phyloP scores from a whole-genome alignment of 2,329 filamentous ascomycete species.

The Xylariaceae sp. region DNA sequence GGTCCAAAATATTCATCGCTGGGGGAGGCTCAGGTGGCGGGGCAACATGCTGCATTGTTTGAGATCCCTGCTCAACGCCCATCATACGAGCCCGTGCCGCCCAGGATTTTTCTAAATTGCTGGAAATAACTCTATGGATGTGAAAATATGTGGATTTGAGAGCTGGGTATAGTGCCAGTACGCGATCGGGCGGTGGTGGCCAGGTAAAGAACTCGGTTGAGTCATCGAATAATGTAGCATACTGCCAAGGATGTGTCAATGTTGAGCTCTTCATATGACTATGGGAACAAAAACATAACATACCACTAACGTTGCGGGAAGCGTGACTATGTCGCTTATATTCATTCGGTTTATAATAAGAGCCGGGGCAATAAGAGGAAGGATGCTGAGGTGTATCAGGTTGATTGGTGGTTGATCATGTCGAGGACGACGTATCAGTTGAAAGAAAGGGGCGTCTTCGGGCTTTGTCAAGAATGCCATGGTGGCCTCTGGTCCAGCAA shows the following conservation, averaged over 20 bases:
- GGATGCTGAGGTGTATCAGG: conserved; percentile 35
- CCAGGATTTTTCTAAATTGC: conserved; percentile 55
- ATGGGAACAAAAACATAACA: conserved; percentile 15
- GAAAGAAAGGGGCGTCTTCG: conserved; percentile 16
- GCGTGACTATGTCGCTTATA: conserved; percentile 58
- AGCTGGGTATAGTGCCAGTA: conserved; percentile 57
- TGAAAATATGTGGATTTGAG: conserved; percentile 50
- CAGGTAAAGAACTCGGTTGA: conserved; percentile 55
- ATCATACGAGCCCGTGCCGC: conserved; percentile 51
- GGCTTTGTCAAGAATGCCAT: conserved; percentile 49
- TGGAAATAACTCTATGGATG: conserved; percentile 55
- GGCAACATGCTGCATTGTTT: conserved; percentile 12
- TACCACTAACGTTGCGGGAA: conserved; percentile 43
- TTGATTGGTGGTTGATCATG: conserved; percentile 25
- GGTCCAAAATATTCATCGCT: conserved; percentile 30
- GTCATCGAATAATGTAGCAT: conserved; percentile 54
- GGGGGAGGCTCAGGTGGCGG: conserved; percentile 22
- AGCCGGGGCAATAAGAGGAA: conserved; percentile 72
- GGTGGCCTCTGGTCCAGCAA: conserved; percentile 57
- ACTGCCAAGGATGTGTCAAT: conserved; percentile 46
- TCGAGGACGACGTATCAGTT: conserved; percentile 16
- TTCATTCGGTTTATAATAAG: conserved; percentile 72
- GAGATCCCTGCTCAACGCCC: conserved; percentile 14
- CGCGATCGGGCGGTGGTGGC: conserved; percentile 61
- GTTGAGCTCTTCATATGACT: not conserved